Percentiles rank a stretch among this genome's conserved stretches.
Evolutionary conservation across 2,329 filamentous ascomycete species (phyloP).

Genomic region (Trichoderma afroharzianum): DNA sequence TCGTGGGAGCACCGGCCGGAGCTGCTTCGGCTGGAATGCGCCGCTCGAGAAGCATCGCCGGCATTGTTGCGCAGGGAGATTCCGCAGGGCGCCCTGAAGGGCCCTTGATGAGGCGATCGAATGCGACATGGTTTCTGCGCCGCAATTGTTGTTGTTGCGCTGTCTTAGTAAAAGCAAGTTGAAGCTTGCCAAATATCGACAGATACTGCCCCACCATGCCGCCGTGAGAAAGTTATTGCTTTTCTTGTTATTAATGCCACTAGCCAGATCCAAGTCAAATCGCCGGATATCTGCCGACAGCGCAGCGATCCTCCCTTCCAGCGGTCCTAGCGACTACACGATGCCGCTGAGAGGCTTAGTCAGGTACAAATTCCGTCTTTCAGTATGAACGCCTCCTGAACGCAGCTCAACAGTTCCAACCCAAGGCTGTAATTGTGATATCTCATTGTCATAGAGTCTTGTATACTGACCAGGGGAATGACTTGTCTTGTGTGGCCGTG

Average conservation of each 20-base stretch:
- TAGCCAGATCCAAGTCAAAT: neutral
- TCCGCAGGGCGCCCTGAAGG: slow-evolving; percentile 33
- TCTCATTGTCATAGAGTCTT: neutral
- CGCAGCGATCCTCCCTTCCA: neutral
- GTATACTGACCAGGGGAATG: neutral
- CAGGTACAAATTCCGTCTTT: neutral
- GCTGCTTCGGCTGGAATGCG: slow-evolving; percentile 34
- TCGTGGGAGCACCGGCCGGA: slow-evolving; percentile 33
- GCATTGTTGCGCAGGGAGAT: slow-evolving; percentile 36
- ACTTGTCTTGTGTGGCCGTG: neutral
- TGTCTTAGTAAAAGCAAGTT: neutral
- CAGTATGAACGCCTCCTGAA: neutral
- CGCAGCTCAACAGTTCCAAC: neutral
- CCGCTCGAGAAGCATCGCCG: slow-evolving; percentile 41
- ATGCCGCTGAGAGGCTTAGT: neutral
- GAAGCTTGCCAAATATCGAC: slow-evolving; percentile 7
- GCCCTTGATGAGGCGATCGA: slow-evolving; percentile 34
- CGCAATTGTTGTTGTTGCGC: neutral
- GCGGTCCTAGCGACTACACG: neutral
- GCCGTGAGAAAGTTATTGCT: neutral
- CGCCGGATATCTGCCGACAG: slow-evolving; percentile 3
- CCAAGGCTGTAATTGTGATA: neutral
- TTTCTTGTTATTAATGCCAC: neutral
- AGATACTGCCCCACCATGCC: slow-evolving; percentile 12
- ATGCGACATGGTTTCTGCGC: slow-evolving; percentile 37